These are phyloP conservation scores for Saposhnikovia divaricata DNA, from an alignment of 129 eudicot species.

Conservation along the genomic window DNA sequence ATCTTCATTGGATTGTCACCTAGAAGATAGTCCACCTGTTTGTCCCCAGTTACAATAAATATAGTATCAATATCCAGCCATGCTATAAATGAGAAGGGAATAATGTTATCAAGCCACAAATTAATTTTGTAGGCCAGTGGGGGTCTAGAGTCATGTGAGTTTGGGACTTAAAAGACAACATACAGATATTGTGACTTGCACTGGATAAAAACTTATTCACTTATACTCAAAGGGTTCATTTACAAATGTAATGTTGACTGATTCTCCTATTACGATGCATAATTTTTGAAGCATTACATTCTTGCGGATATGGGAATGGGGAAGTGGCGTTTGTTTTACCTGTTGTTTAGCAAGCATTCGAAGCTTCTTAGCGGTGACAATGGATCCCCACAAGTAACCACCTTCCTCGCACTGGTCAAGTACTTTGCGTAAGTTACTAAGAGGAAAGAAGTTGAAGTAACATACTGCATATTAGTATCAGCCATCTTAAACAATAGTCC, in stretches of 20 bases:
- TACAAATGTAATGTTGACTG: background rate
- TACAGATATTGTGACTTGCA: background rate
- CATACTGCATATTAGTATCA: slow-evolving; percentile 93
- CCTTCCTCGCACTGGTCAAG: slow-evolving; percentile 58
- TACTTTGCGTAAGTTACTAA: slow-evolving; percentile 91
- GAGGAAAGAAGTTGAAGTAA: slow-evolving; percentile 85
- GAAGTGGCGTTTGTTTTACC: slow-evolving; percentile 16
- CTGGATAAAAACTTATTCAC: background rate
- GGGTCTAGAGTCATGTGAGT: background rate
- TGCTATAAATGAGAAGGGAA: background rate
- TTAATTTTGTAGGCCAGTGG: background rate
- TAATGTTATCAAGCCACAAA: background rate
- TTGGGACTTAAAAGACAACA: background rate
- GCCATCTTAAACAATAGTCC: slow-evolving; percentile 89
- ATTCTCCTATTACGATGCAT: background rate
- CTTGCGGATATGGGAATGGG: background rate
- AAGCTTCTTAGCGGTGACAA: slow-evolving; percentile 60
- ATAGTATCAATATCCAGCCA: background rate
- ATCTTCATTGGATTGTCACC: slow-evolving; percentile 80
- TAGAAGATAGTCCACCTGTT: slow-evolving; percentile 74
- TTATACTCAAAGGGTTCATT: background rate
- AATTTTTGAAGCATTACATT: background rate
- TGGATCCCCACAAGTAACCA: slow-evolving; percentile 73
- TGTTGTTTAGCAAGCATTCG: slow-evolving; percentile 77
- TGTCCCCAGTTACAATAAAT: background rate